These are phyloP conservation scores for Botrytis hyacinthi DNA, from an alignment of 2,329 filamentous ascomycete species.

Conservation along the genomic window DNA sequence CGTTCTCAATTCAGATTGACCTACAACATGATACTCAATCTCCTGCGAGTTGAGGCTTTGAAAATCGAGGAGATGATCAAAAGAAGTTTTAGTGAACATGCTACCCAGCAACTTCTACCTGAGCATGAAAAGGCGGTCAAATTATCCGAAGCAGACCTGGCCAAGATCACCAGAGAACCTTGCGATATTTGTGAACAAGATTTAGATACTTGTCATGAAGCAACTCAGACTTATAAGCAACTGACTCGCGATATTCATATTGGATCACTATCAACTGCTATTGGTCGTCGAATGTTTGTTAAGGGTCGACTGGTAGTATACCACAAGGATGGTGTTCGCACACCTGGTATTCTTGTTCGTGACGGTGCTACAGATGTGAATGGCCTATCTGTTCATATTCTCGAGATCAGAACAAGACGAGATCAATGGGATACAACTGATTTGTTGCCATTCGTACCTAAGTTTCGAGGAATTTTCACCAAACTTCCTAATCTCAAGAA, in stretches of 20 bases:
- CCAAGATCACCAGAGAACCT: slow-evolving; percentile 81
- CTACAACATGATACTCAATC: slow-evolving; percentile 98
- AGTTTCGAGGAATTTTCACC: slow-evolving; percentile 66
- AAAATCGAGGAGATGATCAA: slow-evolving; percentile 99
- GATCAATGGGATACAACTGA: slow-evolving; percentile 77
- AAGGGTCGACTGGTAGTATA: slow-evolving; percentile 78
- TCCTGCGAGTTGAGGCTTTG: slow-evolving; percentile 89
- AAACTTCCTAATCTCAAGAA: slow-evolving; percentile 63
- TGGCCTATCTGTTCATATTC: slow-evolving; percentile 69
- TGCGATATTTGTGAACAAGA: slow-evolving; percentile 80
- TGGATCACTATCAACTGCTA: slow-evolving; percentile 72
- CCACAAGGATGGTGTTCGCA: slow-evolving; percentile 78
- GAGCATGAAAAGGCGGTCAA: slow-evolving; percentile 96
- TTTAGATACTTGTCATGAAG: slow-evolving; percentile 77
- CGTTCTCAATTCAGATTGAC: slow-evolving; percentile 95
- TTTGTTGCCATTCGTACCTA: slow-evolving; percentile 75
- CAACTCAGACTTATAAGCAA: slow-evolving; percentile 74
- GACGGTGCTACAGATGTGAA: slow-evolving; percentile 68
- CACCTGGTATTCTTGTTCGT: slow-evolving; percentile 73
- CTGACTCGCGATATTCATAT: slow-evolving; percentile 80
- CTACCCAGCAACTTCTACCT: slow-evolving; percentile 87
- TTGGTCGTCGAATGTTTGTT: slow-evolving; percentile 76
- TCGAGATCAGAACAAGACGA: slow-evolving; percentile 70
- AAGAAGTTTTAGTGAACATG: slow-evolving; percentile 97
- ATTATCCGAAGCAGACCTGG: slow-evolving; percentile 85